These are phyloP conservation scores for Schwanniomyces vanrijiae DNA, from an alignment of 805 yeast species.

Conservation along the genomic window DNA sequence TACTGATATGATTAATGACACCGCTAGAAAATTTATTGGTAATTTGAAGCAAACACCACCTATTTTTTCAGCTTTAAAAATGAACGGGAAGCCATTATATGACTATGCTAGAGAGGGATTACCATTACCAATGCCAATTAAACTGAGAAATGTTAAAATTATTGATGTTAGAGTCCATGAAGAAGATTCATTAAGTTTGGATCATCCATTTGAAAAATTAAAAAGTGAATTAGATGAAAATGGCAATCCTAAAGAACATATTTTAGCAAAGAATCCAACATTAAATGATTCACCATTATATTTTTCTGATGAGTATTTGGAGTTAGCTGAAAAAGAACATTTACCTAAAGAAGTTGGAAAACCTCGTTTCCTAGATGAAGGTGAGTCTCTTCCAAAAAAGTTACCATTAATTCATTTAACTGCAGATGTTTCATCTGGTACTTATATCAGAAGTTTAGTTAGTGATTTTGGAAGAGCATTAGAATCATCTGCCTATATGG, in stretches of 20 bases:
- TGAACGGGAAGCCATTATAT: conserved; percentile 91
- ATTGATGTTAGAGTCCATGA: conserved; percentile 51
- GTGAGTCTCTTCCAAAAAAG: conserved; percentile 41
- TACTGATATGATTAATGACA: conserved; percentile 46
- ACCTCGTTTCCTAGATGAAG: conserved; percentile 38
- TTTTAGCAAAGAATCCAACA: conserved; percentile 50
- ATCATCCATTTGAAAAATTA: conserved; percentile 53
- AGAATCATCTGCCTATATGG: conserved; percentile 86
- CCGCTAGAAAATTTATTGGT: conserved; percentile 73
- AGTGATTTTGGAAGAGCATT: conserved; percentile 86
- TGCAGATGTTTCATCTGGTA: conserved; percentile 88
- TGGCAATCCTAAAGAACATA: conserved; percentile 46
- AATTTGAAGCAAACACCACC: conserved; percentile 89
- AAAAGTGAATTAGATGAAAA: conserved; percentile 47
- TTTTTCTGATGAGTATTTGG: conserved; percentile 56
- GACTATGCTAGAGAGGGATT: conserved; percentile 89
- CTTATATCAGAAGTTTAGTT: conserved; percentile 85
- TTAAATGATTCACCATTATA: conserved; percentile 62
- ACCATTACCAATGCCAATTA: conserved; percentile 82
- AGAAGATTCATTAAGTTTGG: conserved; percentile 51
- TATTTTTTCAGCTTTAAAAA: conserved; percentile 87
- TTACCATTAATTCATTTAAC: conserved; percentile 74
- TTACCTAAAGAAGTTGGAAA: conserved; percentile 38
- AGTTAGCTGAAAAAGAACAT: conserved; percentile 39
- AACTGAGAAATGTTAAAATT: conserved; percentile 69